A percentile compares a stretch with the other conserved stretches of the same genome.
Conservation (phyloP, 306 rosid species). For the Arachis hypogaea region DNA sequence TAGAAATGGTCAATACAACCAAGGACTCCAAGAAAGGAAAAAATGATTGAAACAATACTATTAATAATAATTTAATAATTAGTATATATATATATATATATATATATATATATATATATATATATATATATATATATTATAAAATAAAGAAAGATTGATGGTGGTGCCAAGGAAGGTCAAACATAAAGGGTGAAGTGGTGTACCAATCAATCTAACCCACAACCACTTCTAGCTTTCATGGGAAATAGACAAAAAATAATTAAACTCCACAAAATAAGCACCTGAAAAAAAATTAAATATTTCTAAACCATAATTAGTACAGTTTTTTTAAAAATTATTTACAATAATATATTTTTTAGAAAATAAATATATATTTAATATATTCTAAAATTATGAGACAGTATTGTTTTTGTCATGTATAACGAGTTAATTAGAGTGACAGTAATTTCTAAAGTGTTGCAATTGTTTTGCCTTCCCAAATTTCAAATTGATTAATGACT, state of each 20-base stretch:
- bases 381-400: too few relatives aligned
- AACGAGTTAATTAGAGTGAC: neutral
- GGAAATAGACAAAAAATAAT: slow-evolving; percentile 33
- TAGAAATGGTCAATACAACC: slow-evolving; percentile 6
- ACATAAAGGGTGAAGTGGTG: slow-evolving; percentile 63
- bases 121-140: too few relatives aligned
- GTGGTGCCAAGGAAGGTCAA: slow-evolving; percentile 45
- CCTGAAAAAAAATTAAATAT: slow-evolving; percentile 12
- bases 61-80: too few relatives aligned
- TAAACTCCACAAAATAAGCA: slow-evolving; percentile 13
- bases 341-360: too few relatives aligned
- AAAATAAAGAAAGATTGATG: neutral
- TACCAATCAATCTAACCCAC: slow-evolving; percentile 64
- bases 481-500: slow-evolving; percentile 17
- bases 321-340: too few relatives aligned
- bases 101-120: too few relatives aligned
- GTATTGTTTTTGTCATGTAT: too few relatives aligned
- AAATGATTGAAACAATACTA: too few relatives aligned
- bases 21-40: neutral
- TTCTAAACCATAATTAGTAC: too few relatives aligned
- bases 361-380: too few relatives aligned
- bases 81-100: neutral
- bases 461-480: slow-evolving; percentile 2
- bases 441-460: slow-evolving; percentile 22
- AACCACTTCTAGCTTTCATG: slow-evolving; percentile 44